A percentile compares a stretch with the other conserved stretches of the same genome.
phyloP scores from a whole-genome alignment of 192 early-diverging fungal species.

The Linnemannia elongata region DNA sequence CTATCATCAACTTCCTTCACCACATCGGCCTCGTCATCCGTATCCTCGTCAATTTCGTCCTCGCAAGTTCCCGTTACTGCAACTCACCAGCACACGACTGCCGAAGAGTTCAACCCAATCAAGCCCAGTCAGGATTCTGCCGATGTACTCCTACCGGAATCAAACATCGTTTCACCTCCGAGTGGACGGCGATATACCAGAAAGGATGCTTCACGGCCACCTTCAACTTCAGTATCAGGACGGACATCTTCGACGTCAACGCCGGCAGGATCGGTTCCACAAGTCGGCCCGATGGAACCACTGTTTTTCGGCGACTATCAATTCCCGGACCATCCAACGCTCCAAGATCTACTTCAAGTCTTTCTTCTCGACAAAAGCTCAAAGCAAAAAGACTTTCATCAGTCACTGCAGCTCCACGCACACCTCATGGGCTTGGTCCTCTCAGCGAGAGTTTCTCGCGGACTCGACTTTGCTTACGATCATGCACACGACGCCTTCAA shows the following conservation, averaged over 20 bases:
- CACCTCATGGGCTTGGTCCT: constrained; percentile 52
- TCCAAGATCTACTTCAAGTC: constrained; percentile 43
- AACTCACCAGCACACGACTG: not conserved
- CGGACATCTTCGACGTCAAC: not conserved
- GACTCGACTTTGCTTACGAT: constrained; percentile 48
- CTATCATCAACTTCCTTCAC: constrained; percentile 32
- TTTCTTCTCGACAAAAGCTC: constrained; percentile 55
- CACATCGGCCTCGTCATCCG: constrained; percentile 22
- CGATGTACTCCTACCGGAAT: not conserved
- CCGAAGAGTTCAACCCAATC: not conserved
- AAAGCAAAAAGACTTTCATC: constrained; percentile 53
- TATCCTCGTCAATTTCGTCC: constrained; percentile 8
- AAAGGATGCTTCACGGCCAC: not conserved
- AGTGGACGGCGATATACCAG: not conserved
- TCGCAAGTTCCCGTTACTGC: not conserved
- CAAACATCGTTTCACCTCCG: not conserved
- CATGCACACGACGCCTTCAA: constrained; percentile 57
- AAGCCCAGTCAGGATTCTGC: not conserved
- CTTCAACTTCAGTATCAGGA: not conserved
- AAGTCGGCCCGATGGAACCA: constrained; percentile 6
- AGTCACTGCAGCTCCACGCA: constrained; percentile 54
- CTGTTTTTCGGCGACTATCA: constrained; percentile 49
- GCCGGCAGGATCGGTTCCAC: not conserved
- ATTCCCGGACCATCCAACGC: constrained; percentile 46
- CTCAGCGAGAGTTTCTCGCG: constrained; percentile 37